Base-by-base conservation (phyloP, 208 protist genomes). In the Tritrichomonas musculus region DNA sequence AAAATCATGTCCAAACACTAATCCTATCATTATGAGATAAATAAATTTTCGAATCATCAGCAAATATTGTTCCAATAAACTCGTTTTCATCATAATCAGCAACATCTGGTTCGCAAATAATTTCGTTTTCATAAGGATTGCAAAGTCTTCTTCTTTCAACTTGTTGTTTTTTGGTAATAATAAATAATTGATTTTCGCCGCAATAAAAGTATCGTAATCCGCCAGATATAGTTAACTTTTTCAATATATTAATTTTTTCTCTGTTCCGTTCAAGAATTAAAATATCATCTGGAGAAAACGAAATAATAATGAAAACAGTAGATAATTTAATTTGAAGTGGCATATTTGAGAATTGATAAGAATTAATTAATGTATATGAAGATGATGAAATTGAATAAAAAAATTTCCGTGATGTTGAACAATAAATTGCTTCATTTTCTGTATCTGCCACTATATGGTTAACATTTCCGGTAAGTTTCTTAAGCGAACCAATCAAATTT, bases 71-170 rank as follows among this genome's bases (percentile, higher is more conserved):
- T 9, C 73, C 36, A 47, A 84, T 53, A 53, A 53, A 53, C 53
- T 84, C 73, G 25, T 84, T 44, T 53, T 49, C 73, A 20, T 84
- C 36, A 44, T 47, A 84, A 33, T 84, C 73, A 25, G 73, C 36
- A 33, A n/a, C 44, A 53, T 53, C 36, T 33, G 44, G 5, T 84
- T 84, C 73, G 44, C 44, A 53, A 53, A 84, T 77, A 39, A n/a
- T 14, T 77, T 77, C 69, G 11, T 5, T 20, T 39, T 39, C 14
- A 2, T 53, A 8, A 33, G 36, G n/a, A 49, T 84, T 84, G 44
- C 73, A 84, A 84, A 84, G 73, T 27, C 44, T 22, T 84, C 73
- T 84, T 84, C 73, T 84, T 53, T 84, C 73, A 53, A 84, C 30
- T 53, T 84, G 3, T n/a, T 84, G 36, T 3, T 49, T n/a, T 53